These are phyloP conservation scores for Pseudogymnoascus sp. DNA, from an alignment of 2,329 filamentous ascomycete genomes.

Conservation along the genomic window DNA sequence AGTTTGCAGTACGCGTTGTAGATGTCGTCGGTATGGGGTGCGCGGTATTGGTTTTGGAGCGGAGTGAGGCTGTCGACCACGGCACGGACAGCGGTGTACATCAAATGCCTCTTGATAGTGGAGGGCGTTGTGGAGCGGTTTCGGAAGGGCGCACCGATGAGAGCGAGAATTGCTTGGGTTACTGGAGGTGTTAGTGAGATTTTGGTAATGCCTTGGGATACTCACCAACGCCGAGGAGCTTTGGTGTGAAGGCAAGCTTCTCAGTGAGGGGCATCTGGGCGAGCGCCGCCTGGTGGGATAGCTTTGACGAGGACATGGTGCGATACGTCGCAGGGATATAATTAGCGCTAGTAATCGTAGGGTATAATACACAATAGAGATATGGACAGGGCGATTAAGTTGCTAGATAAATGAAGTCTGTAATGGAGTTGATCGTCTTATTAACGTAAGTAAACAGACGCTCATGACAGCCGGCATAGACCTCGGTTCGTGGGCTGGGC, in stretches of 20 bases:
- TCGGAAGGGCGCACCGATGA: neutral
- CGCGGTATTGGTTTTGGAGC: slow-evolving; percentile 12
- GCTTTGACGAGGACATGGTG: neutral
- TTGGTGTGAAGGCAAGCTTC: slow-evolving; percentile 19
- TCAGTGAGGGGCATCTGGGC: slow-evolving; percentile 13
- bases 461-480: neutral
- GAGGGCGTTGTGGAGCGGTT: neutral
- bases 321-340: neutral
- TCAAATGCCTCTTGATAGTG: neutral
- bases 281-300: neutral
- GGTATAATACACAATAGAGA: neutral
- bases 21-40: slow-evolving; percentile 16
- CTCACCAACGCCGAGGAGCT: slow-evolving; percentile 15
- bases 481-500: neutral
- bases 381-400: neutral
- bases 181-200: neutral
- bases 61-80: slow-evolving; percentile 16
- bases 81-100: slow-evolving; percentile 14
- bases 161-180: neutral
- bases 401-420: neutral
- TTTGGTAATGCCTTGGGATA: neutral
- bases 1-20: slow-evolving; percentile 22
- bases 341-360: neutral
- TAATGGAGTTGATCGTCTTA: neutral
- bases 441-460: neutral